Percentiles rank a stretch among this genome's conserved stretches.
These are phyloP conservation scores for Podaxis sp. DNA, from an alignment of 768 basidiomycete genomes.

Conservation along the genomic window DNA sequence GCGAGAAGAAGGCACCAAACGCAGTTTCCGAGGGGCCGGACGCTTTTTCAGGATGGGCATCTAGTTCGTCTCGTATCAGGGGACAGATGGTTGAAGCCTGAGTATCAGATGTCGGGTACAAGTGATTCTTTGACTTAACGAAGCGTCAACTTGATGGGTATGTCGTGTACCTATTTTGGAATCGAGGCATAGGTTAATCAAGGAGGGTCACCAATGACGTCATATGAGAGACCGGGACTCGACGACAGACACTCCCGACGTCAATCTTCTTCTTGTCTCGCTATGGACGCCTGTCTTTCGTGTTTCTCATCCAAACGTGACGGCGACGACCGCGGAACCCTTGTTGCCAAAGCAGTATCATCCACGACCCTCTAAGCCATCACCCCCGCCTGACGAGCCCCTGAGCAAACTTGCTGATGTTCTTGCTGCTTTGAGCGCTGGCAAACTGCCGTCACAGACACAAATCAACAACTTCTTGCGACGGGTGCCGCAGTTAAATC, in stretches of 20 bases:
- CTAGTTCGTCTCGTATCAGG: too few relatives aligned
- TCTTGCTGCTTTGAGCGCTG: slow-evolving; percentile 35
- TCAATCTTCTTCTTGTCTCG: neutral
- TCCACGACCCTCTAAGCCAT: neutral
- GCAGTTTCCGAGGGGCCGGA: neutral
- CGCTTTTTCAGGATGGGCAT: neutral
- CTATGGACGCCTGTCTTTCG: slow-evolving; percentile 22
- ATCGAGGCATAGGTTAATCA: too few relatives aligned
- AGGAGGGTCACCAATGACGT: too few relatives aligned
- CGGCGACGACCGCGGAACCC: slow-evolving; percentile 21
- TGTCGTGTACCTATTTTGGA: too few relatives aligned
- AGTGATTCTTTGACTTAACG: too few relatives aligned
- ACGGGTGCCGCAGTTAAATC: slow-evolving; percentile 25
- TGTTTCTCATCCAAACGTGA: slow-evolving; percentile 19
- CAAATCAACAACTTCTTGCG: slow-evolving; percentile 36
- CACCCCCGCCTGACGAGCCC: neutral
- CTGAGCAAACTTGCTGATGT: slow-evolving; percentile 31
- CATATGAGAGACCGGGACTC: too few relatives aligned
- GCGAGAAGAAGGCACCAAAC: neutral
- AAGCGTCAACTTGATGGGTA: too few relatives aligned
- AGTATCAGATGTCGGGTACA: too few relatives aligned
- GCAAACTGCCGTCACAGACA: slow-evolving; percentile 40
- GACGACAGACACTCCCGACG: too few relatives aligned
- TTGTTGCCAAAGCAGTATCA: slow-evolving; percentile 18
- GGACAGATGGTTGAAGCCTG: too few relatives aligned